Base-by-base conservation (phyloP, 345 rosid genomes). In the Hibiscus trionum region DNA sequence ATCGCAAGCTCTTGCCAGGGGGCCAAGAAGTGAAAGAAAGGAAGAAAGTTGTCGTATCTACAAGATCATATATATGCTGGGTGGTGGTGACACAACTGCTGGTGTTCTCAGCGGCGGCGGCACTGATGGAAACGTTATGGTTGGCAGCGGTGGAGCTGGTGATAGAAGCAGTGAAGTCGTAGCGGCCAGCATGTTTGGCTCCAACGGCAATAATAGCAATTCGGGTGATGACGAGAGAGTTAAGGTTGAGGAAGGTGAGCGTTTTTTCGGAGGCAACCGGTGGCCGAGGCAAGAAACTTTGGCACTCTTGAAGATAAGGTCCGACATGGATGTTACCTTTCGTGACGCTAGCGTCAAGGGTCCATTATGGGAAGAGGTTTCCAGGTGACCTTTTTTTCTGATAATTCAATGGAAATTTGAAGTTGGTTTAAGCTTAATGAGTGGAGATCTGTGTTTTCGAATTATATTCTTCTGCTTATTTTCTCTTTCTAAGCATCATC, bases 11-110 rank as follows among this genome's bases (percentile, higher is more conserved):
- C 56, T 50, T 50, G 56, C 35, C 7, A 42, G 21, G 29, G 37
- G 37, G 19, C 9, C 37, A 16, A 71, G 15, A 35, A 19, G 61
- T 44, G 59, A 42, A 42, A 42, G 46, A 42, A 27, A 70, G 37
- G 75, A 64, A 62, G 75, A 62, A 80, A 19, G 16, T 15, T 17
- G 31, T 46, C 17, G 66, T 44, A 24, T 63, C 55, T 69, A 26
- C 7, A 21, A 55, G 11, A 33, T 56, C 31, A 17, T 58, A 35
- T 58, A 35, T 57, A 70, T 70, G 73, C 17, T 50, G 56, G 56
- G 56, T 50, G 56, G 9, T 50, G 56, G 56, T 15, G 56, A 7
- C 19, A 5, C 21, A 50, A 4, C 3, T 50, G 9, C 56, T 50
- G 5, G 21, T 16, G 56, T 50, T 50, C 56, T 50, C 5, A 15